Evolutionary conservation across 768 basidiomycete genomes (phyloP).

Genomic region (Termitomyces sp.): DNA sequence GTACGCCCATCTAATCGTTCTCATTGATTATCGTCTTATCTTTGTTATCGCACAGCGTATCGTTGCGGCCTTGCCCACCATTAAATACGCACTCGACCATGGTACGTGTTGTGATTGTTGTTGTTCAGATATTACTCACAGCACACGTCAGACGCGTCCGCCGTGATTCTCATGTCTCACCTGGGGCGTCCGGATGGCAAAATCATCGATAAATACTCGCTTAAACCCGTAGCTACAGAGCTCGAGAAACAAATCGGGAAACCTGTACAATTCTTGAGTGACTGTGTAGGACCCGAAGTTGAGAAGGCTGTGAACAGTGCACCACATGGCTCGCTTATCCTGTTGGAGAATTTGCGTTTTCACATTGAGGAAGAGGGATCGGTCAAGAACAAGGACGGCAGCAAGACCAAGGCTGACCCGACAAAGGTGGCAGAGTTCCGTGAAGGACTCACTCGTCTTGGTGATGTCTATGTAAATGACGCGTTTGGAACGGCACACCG

Average conservation of each 20-base stretch:
- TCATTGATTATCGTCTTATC: slow-evolving; percentile 8
- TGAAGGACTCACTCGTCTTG: slow-evolving; percentile 82
- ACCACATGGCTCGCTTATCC: slow-evolving; percentile 63
- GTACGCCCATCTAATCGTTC: slow-evolving; percentile 42
- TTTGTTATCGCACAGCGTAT: slow-evolving; percentile 62
- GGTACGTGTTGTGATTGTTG: slow-evolving; percentile 33
- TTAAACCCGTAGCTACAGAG: slow-evolving; percentile 80
- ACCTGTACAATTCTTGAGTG: slow-evolving; percentile 73
- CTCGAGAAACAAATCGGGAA: slow-evolving; percentile 68
- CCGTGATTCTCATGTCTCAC: slow-evolving; percentile 95
- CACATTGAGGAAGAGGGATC: slow-evolving; percentile 98
- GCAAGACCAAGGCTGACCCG: slow-evolving; percentile 91
- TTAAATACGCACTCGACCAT: slow-evolving; percentile 86
- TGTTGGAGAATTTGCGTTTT: slow-evolving; percentile 97
- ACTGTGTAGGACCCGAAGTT: slow-evolving; percentile 83
- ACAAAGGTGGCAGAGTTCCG: slow-evolving; percentile 78
- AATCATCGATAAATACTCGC: slow-evolving; percentile 81
- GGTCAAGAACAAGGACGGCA: slow-evolving; percentile 87
- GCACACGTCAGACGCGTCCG: slow-evolving; percentile 55
- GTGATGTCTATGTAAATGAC: slow-evolving; percentile 97
- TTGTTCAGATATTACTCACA: neutral
- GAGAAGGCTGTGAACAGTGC: slow-evolving; percentile 72
- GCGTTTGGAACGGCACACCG: slow-evolving; percentile 99
- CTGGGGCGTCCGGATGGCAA: slow-evolving; percentile 96
- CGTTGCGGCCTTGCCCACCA: slow-evolving; percentile 92